A percentile compares a stretch with the other conserved stretches of the same genome.
Evolutionary conservation across 2,329 filamentous ascomycete genomes (phyloP).

Genomic region (Scortechinia acanthostroma): DNA sequence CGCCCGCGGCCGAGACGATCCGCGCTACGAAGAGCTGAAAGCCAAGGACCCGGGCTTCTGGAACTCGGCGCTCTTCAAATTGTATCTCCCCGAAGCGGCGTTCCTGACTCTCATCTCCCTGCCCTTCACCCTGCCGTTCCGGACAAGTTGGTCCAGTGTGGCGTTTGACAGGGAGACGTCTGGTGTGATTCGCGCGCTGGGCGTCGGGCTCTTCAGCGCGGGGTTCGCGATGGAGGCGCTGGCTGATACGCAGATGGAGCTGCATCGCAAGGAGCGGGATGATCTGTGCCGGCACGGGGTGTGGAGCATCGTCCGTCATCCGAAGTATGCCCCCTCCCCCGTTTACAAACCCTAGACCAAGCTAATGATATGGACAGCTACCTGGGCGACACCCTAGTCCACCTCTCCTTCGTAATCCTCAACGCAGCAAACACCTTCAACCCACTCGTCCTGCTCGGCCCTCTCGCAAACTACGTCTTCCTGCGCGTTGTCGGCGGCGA

Average conservation of each 20-base stretch:
- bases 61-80: slow-evolving; percentile 42
- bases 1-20: slow-evolving; percentile 42
- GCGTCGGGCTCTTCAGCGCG: slow-evolving; percentile 45
- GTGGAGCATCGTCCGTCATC: slow-evolving; percentile 53
- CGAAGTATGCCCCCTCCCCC: slow-evolving; percentile 37
- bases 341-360: background rate
- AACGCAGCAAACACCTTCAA: slow-evolving; percentile 44
- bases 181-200: slow-evolving; percentile 16
- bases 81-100: slow-evolving; percentile 49
- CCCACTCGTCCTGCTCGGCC: slow-evolving; percentile 43
- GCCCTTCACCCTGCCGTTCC: slow-evolving; percentile 47
- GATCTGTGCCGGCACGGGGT: slow-evolving; percentile 45
- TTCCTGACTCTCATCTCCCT: slow-evolving; percentile 46
- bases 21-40: slow-evolving; percentile 43
- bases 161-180: slow-evolving; percentile 16
- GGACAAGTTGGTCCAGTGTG: slow-evolving; percentile 26
- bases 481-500: slow-evolving; percentile 49
- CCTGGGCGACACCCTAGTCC: slow-evolving; percentile 50
- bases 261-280: slow-evolving; percentile 31
- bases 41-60: slow-evolving; percentile 41
- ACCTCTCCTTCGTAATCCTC: slow-evolving; percentile 51
- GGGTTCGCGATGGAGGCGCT: slow-evolving; percentile 46
- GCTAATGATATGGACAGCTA: slow-evolving; percentile 30
- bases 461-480: slow-evolving; percentile 49
- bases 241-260: slow-evolving; percentile 45